A percentile compares a stretch with the other conserved stretches of the same genome.
Conservation (phyloP, 208 protist genomes). For the Trypanosoma vivax region DNA sequence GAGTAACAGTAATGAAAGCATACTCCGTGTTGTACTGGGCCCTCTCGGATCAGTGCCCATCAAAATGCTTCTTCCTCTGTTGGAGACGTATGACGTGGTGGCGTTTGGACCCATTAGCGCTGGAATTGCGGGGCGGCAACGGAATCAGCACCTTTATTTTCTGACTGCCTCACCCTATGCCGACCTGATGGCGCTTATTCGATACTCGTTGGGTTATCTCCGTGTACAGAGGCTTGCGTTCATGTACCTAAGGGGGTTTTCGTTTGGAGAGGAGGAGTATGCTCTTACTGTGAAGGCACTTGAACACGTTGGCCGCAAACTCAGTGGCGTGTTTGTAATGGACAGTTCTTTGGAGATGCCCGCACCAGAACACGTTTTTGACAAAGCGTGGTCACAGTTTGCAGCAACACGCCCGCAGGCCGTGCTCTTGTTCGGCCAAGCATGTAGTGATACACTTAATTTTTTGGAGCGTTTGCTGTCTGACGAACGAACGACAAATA, state of each 20-base stretch:
- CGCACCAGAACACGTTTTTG: slow-evolving; percentile 1
- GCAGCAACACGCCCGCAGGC: slow-evolving; percentile 12
- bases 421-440: slow-evolving; percentile 13
- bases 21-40: slow-evolving; percentile 23
- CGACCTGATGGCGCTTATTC: slow-evolving; percentile 33
- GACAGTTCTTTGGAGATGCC: not conserved
- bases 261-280: not conserved
- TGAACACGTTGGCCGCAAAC: slow-evolving; percentile 10
- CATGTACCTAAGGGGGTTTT: slow-evolving; percentile 10
- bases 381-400: slow-evolving; percentile 8
- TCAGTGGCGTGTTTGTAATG: slow-evolving; percentile 17
- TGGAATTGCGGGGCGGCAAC: slow-evolving; percentile 23
- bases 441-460: not conserved
- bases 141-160: slow-evolving; percentile 34
- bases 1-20: slow-evolving; percentile 3
- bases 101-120: slow-evolving; percentile 29
- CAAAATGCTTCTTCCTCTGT: not conserved
- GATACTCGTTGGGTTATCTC: slow-evolving; percentile 19
- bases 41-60: slow-evolving; percentile 12
- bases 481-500: slow-evolving; percentile 4
- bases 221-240: slow-evolving; percentile 22
- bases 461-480: slow-evolving; percentile 11
- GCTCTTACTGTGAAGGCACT: slow-evolving; percentile 5
- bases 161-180: slow-evolving; percentile 22
- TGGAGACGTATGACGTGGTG: not conserved